phyloP scores from a whole-genome alignment of 2,329 filamentous ascomycete species.

The Orbilia javanica region DNA sequence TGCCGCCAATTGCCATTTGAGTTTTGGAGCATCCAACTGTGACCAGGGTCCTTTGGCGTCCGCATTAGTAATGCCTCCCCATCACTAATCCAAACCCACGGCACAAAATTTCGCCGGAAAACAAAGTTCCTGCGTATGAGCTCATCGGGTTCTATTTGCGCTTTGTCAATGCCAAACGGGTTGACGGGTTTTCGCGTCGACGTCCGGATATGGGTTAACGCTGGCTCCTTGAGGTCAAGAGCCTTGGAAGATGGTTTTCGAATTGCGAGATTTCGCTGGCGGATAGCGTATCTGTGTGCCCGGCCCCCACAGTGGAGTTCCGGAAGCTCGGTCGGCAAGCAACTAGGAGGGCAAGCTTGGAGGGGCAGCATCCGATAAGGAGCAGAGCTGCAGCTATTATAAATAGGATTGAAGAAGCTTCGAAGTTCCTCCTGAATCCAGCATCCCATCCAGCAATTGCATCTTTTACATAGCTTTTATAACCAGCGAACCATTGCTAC shows the following conservation, averaged over 20 bases:
- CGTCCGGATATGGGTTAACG: conserved; percentile 11
- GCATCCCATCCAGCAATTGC: background rate
- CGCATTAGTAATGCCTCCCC: conserved; percentile 30
- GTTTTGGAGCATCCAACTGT: background rate
- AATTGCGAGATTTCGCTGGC: conserved; percentile 39
- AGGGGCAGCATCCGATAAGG: conserved; percentile 3
- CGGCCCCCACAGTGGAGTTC: conserved; percentile 13
- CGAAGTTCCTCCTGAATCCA: background rate
- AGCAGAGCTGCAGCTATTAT: background rate
- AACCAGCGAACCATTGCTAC: background rate
- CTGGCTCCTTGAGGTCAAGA: background rate
- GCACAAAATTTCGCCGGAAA: conserved; percentile 51
- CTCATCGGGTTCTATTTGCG: background rate
- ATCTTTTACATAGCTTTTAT: background rate
- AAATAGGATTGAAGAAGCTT: conserved; percentile 9
- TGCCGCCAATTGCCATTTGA: too few relatives aligned
- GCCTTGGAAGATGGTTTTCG: background rate
- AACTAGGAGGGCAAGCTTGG: background rate
- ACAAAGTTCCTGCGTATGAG: conserved; percentile 10
- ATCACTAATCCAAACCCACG: conserved; percentile 38
- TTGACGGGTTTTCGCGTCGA: conserved; percentile 24
- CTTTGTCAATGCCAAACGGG: background rate
- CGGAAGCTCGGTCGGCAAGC: conserved; percentile 19
- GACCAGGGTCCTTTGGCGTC: background rate
- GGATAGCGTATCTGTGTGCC: conserved; percentile 28